Evolutionary conservation across 495 filamentous ascomycete species (phyloP), one percentile per base, ranked within the genome.

Genomic region (Lentithecium fluviatile): DNA sequence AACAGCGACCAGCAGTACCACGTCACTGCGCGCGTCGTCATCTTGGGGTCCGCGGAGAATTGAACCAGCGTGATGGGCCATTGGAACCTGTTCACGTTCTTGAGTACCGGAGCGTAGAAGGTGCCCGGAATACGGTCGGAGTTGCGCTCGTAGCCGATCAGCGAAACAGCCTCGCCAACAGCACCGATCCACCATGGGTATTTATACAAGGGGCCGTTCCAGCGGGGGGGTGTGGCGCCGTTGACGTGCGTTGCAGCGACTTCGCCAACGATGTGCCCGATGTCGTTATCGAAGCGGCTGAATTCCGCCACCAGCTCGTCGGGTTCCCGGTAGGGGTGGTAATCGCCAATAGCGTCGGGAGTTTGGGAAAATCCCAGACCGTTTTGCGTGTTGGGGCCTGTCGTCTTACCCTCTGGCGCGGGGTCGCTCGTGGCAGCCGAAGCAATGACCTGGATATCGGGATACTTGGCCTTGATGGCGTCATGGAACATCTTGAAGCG

Each of bases 121-220:
- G 26, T 17, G 46, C 67, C 69, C 32, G 69, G 43, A 69, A 81
- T 73, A 47, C 75, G 76, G 50, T 87, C 80, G 4, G 79, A 77
- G 69, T 89, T 89, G 21, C 85, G 76, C 72, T 90, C 87, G 42
- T 83, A 77, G 24, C 83, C 85, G 36, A 90, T 78, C 61, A 87
- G 78, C 60, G 82, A 87, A 25, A 89, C 80, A 1, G 85, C 85
- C 64, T 91, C 86, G 23, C 75, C 79, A 38, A 88, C 82, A 42
- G 79, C 78, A 38, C 81, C 83, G 55, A 78, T 79, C 82, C 82
- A 87, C 70, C 75, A 73, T 3, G 68, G 69, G 26, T 75, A 75
- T 29, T 59, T 17, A n/a, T 15, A 50, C n/a, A 38, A 20, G 6
- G 59, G 29, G 53, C 15, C 19, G n/a, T 49, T 42, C 79, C 78